Conservation (phyloP, 2,329 filamentous ascomycete genomes). For the Trichoderma atrobrunneum region DNA sequence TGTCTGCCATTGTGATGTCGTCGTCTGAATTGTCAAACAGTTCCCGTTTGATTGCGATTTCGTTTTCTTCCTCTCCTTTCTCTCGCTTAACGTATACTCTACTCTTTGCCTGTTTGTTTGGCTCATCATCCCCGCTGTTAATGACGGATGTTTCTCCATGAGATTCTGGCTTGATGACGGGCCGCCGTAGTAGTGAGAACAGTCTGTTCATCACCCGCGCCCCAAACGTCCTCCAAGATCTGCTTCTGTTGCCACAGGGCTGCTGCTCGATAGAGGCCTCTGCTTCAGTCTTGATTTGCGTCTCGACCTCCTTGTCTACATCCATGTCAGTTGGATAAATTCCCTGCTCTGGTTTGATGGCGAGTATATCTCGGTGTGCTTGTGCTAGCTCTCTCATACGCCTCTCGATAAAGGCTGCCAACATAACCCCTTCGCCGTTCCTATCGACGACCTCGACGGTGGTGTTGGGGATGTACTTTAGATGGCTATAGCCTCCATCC, state of each 20-base stretch:
- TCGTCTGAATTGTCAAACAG: not conserved
- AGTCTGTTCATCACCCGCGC: not conserved
- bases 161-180: not conserved
- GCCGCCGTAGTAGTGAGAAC: slow-evolving; percentile 1
- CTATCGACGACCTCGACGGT: slow-evolving; percentile 38
- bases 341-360: slow-evolving; percentile 25
- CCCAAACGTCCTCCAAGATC: not conserved
- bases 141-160: not conserved
- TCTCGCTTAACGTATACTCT: not conserved
- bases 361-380: slow-evolving; percentile 38
- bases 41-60: not conserved
- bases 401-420: slow-evolving; percentile 36
- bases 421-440: slow-evolving; percentile 25
- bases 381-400: slow-evolving; percentile 37
- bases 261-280: not conserved
- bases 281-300: not conserved
- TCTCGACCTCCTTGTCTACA: slow-evolving; percentile 28
- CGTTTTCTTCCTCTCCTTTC: not conserved
- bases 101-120: not conserved
- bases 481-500: slow-evolving; percentile 38
- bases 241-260: not conserved
- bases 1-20: slow-evolving; percentile 17
- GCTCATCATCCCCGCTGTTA: not conserved
- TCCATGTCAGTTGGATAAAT: not conserved
- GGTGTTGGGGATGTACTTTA: slow-evolving; percentile 39